Percentiles rank a stretch among this genome's conserved stretches.
These are phyloP conservation scores for Mangifera indica DNA, from an alignment of 345 rosid genomes.

Conservation along the genomic window DNA sequence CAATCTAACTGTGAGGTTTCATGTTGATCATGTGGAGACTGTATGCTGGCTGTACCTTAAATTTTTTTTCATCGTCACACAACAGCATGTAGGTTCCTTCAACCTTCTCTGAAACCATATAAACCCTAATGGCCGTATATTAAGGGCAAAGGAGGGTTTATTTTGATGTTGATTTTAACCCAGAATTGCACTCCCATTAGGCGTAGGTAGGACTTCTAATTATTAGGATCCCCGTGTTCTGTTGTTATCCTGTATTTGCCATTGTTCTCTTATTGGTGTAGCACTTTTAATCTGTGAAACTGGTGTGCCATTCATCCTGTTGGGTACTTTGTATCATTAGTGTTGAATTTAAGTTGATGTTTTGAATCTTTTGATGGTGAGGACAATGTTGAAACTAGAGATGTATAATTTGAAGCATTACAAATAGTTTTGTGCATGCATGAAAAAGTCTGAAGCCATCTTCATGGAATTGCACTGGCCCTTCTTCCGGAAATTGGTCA, in stretches of 20 bases:
- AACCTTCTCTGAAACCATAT: constrained; percentile 13
- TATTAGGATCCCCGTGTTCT: constrained; percentile 20
- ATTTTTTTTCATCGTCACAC: constrained; percentile 17
- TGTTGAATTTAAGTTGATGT: constrained; percentile 16
- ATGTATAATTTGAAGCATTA: not conserved
- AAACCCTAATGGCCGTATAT: constrained; percentile 22
- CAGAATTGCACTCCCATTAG: constrained; percentile 24
- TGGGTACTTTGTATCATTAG: constrained; percentile 12
- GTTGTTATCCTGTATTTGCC: constrained; percentile 25
- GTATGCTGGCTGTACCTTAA: constrained; percentile 17
- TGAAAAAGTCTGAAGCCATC: too few species aligned
- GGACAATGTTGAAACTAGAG: not conserved
- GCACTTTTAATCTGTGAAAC: constrained; percentile 22
- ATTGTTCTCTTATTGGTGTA: constrained; percentile 22
- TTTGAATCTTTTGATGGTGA: constrained; percentile 16
- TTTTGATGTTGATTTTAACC: constrained; percentile 21
- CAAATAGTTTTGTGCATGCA: not conserved
- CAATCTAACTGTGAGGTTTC: constrained; percentile 55
- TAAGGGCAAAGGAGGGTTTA: constrained; percentile 25
- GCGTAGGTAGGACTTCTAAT: constrained; percentile 32
- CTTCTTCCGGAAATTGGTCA: too few species aligned
- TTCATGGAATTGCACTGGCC: too few species aligned
- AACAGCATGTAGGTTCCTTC: constrained; percentile 23
- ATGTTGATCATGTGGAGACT: constrained; percentile 30
- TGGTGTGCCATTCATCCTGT: constrained; percentile 30